These are phyloP conservation scores for Pulveroboletus sp. DNA, from an alignment of 768 basidiomycete species.

Conservation along the genomic window DNA sequence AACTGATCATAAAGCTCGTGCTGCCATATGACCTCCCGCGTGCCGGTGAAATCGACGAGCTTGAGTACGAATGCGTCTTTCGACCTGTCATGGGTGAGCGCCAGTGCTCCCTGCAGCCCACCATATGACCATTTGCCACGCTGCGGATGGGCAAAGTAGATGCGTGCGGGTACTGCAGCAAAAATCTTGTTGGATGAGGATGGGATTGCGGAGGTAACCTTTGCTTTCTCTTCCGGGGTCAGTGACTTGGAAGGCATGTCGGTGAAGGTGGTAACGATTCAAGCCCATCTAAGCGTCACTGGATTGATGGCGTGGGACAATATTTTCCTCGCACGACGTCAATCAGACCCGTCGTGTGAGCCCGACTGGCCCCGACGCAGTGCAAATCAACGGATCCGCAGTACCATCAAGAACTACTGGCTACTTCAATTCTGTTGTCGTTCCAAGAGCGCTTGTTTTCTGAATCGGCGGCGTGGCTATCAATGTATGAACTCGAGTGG, in stretches of 20 bases:
- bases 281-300: no score
- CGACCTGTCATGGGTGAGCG: constrained; percentile 60
- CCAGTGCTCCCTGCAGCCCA: constrained; percentile 84
- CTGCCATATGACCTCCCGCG: constrained; percentile 88
- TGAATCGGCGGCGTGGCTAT: no score
- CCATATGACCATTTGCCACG: constrained; percentile 80
- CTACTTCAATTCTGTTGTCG: no score
- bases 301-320: no score
- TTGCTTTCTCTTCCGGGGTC: constrained; percentile 71
- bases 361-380: no score
- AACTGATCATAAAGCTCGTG: constrained; percentile 86
- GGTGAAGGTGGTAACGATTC: background rate
- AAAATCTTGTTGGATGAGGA: constrained; percentile 66
- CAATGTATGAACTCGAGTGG: no score
- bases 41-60: constrained; percentile 82
- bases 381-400: no score
- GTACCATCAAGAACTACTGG: no score
- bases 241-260: constrained; percentile 75
- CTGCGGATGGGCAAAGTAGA: constrained; percentile 87
- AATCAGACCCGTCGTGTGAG: no score
- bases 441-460: no score
- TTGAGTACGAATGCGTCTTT: constrained; percentile 62
- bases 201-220: constrained; percentile 64
- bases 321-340: no score
- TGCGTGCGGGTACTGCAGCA: constrained; percentile 76